Base-by-base conservation (phyloP, 2,329 filamentous ascomycete genomes). In the Pseudogymnoascus destructans region DNA sequence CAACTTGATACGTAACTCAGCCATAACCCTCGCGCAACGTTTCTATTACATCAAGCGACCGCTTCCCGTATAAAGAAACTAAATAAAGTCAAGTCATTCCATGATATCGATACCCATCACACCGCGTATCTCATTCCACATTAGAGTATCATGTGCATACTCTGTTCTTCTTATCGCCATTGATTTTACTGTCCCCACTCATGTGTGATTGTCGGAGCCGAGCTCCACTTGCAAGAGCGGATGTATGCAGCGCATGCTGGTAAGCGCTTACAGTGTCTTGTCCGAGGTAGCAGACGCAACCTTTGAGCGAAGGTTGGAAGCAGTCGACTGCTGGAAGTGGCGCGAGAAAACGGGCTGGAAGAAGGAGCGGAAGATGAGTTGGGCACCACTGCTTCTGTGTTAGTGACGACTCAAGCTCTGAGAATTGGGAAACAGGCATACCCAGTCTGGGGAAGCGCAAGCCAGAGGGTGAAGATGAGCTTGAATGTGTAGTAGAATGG, bases 401-500 rank as follows among this genome's bases (percentile, higher is more conserved):
- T 59, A 64, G 58, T 59, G 58, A 58, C 55, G 21, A 55, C 23
- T 56, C 19, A 5, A 56, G 54, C 21, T 36, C 23, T 57, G 17
- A 10, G n/a, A 23, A 32, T 19, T 23, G 23, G 15, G 46, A 21
- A 52, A 32, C 6, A 15, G 46, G 77, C 86, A 72, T 85, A 96
- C 92, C 79, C 79, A 79, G 95, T 96, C 74, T 88, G 81, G 73
- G 93, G 93, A 69, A 98, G 89, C 67, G 92, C 85, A 77, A 98
- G 90, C 93, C 93, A 98, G 73, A 98, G 85, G 68, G 97, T 81
- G 73, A 97, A 87, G 71, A 95, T 78, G 72, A 98, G 96, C 82
- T 98, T 98, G 87, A 98, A 97, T 72, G 91, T 92, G 77, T 89
- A 98, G 86, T 98, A 98, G 79, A 98, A 98, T 71, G 93, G 87